phyloP scores from a whole-genome alignment of 306 rosid species.

The Malus orientalis region DNA sequence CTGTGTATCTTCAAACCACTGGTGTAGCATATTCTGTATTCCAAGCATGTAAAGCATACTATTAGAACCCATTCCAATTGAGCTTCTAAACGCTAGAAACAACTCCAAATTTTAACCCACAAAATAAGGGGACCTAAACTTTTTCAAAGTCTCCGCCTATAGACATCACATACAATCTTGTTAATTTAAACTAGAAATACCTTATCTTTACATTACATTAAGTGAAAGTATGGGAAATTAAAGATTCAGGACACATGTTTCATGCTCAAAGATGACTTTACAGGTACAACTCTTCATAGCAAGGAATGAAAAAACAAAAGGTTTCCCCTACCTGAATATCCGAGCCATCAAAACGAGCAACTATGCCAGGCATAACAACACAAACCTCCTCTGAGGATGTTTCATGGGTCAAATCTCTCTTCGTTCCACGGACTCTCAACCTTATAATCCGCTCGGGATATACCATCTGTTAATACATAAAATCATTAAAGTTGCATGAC shows the following conservation, averaged over 20 bases:
- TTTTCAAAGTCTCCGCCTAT: not conserved
- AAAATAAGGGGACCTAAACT: not conserved
- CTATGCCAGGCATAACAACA: constrained; percentile 63
- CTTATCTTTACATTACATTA: not conserved
- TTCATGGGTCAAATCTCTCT: constrained; percentile 71
- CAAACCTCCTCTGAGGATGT: constrained; percentile 84
- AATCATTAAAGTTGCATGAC: constrained; percentile 7
- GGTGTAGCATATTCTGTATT: constrained; percentile 64
- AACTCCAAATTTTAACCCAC: not conserved
- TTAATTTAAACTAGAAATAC: not conserved
- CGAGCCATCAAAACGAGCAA: constrained; percentile 81
- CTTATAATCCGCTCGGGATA: constrained; percentile 67
- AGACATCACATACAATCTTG: not conserved
- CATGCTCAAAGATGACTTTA: not conserved
- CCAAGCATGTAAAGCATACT: constrained; percentile 22
- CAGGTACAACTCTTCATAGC: not conserved
- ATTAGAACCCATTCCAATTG: constrained; percentile 7
- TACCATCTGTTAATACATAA: constrained; percentile 43
- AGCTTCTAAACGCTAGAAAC: not conserved
- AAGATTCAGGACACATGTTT: not conserved
- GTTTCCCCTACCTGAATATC: constrained; percentile 61
- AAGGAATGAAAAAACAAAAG: not conserved
- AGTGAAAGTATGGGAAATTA: not conserved
- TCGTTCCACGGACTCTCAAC: constrained; percentile 81
- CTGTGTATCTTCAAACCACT: constrained; percentile 64